phyloP scores from a whole-genome alignment of 2,329 filamentous ascomycete species.

The Alternaria longipes region DNA sequence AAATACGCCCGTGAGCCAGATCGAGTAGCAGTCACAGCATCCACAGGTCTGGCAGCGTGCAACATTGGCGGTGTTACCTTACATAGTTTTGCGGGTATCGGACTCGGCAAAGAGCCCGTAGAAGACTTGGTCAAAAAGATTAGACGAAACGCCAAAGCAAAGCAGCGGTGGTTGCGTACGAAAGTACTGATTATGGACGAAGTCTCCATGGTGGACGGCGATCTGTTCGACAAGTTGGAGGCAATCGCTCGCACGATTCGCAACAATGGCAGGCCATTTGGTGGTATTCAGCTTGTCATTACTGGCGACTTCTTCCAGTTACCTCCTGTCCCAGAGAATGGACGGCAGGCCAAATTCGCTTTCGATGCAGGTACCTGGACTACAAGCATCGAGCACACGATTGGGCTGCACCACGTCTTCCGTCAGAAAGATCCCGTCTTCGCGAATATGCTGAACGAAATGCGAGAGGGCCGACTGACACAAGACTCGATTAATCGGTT shows the following conservation, averaged over 20 bases:
- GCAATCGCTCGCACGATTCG: constrained; percentile 84
- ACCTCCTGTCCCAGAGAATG: constrained; percentile 86
- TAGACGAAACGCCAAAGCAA: constrained; percentile 85
- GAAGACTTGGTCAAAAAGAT: constrained; percentile 88
- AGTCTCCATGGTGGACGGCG: constrained; percentile 97
- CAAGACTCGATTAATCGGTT: constrained; percentile 81
- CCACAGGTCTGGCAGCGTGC: constrained; percentile 93
- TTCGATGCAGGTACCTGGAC: constrained; percentile 94
- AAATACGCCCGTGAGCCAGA: constrained; percentile 82
- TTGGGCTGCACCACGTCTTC: constrained; percentile 94
- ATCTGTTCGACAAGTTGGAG: constrained; percentile 95
- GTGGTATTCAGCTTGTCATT: constrained; percentile 93
- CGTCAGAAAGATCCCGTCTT: constrained; percentile 92
- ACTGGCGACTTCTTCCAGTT: constrained; percentile 98
- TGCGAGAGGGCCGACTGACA: constrained; percentile 86
- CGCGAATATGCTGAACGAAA: constrained; percentile 95
- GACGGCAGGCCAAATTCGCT: constrained; percentile 81
- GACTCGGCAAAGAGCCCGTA: constrained; percentile 88
- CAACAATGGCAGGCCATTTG: constrained; percentile 92
- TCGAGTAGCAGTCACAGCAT: constrained; percentile 90
- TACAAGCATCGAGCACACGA: constrained; percentile 93
- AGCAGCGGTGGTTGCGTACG: constrained; percentile 85
- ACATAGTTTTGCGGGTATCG: constrained; percentile 95
- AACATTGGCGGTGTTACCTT: constrained; percentile 96
- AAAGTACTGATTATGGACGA: constrained; percentile 93